Conservation (phyloP, 2,329 filamentous ascomycete genomes). For the Nemania sp. region DNA sequence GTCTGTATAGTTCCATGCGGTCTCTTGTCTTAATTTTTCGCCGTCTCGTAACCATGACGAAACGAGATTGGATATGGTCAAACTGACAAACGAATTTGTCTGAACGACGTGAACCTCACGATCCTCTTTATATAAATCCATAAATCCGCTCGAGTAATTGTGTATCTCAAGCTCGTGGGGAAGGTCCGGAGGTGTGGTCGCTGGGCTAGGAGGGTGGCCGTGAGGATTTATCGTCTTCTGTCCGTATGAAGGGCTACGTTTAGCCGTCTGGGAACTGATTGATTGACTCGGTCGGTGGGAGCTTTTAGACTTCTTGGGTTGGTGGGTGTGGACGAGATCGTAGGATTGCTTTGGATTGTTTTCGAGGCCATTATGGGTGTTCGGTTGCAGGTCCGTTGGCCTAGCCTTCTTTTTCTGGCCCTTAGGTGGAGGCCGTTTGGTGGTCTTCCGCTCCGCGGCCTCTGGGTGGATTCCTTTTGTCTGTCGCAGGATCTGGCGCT, state of each 20-base stretch:
- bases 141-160: constrained; percentile 74
- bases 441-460: constrained; percentile 67
- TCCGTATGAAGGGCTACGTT: constrained; percentile 66
- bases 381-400: constrained; percentile 67
- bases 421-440: constrained; percentile 67
- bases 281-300: constrained; percentile 80
- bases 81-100: constrained; percentile 77
- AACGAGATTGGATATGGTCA: constrained; percentile 74
- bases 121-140: constrained; percentile 69
- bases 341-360: constrained; percentile 56
- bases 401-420: constrained; percentile 87
- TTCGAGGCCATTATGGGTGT: constrained; percentile 64
- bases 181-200: constrained; percentile 71
- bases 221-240: constrained; percentile 63
- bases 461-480: constrained; percentile 47
- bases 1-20: constrained; percentile 65
- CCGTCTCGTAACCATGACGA: constrained; percentile 79
- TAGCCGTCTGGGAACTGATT: constrained; percentile 66
- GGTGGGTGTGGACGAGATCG: constrained; percentile 54
- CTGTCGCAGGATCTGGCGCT: constrained; percentile 68
- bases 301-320: constrained; percentile 79
- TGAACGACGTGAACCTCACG: constrained; percentile 61
- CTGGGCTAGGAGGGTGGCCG: constrained; percentile 70
- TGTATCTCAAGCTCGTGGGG: constrained; percentile 66
- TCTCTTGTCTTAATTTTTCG: constrained; percentile 67